phyloP scores from a whole-genome alignment of 495 filamentous ascomycete genomes.

The Physcia stellaris region DNA sequence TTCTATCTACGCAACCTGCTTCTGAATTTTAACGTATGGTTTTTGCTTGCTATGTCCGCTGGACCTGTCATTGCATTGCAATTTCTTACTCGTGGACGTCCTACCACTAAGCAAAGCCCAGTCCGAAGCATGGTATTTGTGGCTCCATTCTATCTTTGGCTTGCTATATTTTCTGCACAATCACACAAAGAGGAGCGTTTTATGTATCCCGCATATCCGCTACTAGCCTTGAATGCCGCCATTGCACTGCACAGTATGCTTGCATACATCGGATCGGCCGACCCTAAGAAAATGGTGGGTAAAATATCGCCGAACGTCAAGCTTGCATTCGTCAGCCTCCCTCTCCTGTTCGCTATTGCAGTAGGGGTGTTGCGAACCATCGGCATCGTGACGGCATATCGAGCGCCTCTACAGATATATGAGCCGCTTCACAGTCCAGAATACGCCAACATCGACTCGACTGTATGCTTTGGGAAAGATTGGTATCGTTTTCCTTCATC shows the following conservation, averaged over 20 bases:
- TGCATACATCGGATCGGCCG: conserved; percentile 50
- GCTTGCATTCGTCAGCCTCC: conserved; percentile 39
- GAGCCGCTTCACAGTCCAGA: conserved; percentile 34
- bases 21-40: conserved; percentile 94
- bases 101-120: conserved; percentile 28
- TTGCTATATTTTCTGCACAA: conserved; percentile 78
- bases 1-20: conserved; percentile 89
- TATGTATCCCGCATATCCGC: conserved; percentile 95
- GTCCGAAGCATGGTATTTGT: conserved; percentile 64
- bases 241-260: conserved; percentile 68
- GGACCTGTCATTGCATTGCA: conserved; percentile 47
- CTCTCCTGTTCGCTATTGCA: conserved; percentile 43
- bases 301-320: conserved; percentile 60
- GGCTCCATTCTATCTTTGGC: conserved; percentile 87
- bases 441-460: conserved; percentile 41
- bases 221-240: conserved; percentile 85
- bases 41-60: conserved; percentile 63
- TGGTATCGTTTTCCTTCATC: conserved; percentile 98
- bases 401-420: conserved; percentile 72
- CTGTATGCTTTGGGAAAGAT: conserved; percentile 86
- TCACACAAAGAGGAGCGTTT: conserved; percentile 98
- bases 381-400: conserved; percentile 77
- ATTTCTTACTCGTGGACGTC: conserved; percentile 24
- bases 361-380: conserved; percentile 56
- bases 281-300: conserved; percentile 48